These are phyloP conservation scores for Lasiosphaeria ovina DNA, from an alignment of 495 filamentous ascomycete species.

Conservation along the genomic window DNA sequence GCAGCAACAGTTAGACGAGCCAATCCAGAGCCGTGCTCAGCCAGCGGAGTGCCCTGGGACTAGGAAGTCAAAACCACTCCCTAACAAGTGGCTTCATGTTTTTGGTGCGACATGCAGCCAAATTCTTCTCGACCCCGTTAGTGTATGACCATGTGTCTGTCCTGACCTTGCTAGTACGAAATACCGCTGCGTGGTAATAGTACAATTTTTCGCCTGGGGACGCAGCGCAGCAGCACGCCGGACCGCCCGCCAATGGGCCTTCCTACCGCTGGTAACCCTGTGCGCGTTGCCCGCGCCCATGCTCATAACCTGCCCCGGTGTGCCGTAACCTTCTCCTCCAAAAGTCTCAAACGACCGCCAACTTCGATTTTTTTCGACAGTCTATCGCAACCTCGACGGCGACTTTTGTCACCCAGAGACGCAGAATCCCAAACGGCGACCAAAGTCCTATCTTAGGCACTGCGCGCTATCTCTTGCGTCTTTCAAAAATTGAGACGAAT, in stretches of 20 bases:
- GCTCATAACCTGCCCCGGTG: conserved; percentile 25
- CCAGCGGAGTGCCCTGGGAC: conserved; percentile 1
- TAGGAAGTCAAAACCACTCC: background rate
- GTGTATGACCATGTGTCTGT: conserved; percentile 3
- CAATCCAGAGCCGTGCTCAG: conserved; percentile 11
- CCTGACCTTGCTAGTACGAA: no score
- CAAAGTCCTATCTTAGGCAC: conserved; percentile 29
- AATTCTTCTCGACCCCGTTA: conserved; percentile 1
- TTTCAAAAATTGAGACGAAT: conserved; percentile 26
- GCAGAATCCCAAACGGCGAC: conserved; percentile 26
- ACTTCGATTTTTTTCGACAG: conserved; percentile 27
- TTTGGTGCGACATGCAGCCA: background rate
- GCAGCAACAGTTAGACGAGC: background rate
- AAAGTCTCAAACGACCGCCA: conserved; percentile 30
- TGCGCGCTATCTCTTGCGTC: conserved; percentile 18
- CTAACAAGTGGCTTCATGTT: conserved; percentile 15
- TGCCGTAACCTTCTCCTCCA: conserved; percentile 25
- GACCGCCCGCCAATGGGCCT: background rate
- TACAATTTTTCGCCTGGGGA: conserved; percentile 22
- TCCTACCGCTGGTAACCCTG: conserved; percentile 10
- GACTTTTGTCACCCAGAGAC: conserved; percentile 29
- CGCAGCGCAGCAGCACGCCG: conserved; percentile 3
- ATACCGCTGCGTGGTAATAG: conserved; percentile 9
- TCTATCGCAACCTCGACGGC: conserved; percentile 24
- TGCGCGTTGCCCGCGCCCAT: conserved; percentile 13